These are phyloP conservation scores for Tetracladium marchalianum DNA, from an alignment of 495 filamentous ascomycete genomes.

Conservation along the genomic window DNA sequence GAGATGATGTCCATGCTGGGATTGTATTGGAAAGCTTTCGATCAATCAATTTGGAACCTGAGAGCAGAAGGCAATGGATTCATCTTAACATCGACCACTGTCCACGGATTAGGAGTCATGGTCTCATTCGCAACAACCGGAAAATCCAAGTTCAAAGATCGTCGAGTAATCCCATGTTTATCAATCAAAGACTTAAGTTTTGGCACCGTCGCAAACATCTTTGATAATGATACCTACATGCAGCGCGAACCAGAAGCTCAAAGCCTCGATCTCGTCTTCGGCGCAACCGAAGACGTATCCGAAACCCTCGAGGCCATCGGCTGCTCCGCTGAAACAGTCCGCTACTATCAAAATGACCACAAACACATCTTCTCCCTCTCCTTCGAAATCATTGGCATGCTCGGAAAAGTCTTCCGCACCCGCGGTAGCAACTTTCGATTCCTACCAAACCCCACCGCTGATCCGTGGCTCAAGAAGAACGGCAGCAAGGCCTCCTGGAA, in stretches of 20 bases:
- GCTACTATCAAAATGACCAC: constrained; percentile 26
- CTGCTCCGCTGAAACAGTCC: constrained; percentile 31
- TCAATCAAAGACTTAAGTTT: constrained; percentile 37
- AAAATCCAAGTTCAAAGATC: constrained; percentile 30
- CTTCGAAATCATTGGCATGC: constrained; percentile 42
- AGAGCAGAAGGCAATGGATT: constrained; percentile 42
- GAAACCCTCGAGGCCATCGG: constrained; percentile 35
- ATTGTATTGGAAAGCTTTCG: constrained; percentile 40
- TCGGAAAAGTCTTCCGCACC: constrained; percentile 34
- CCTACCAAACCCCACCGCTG: constrained; percentile 39
- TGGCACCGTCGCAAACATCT: constrained; percentile 36
- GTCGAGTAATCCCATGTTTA: constrained; percentile 33
- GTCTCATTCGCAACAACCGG: constrained; percentile 35
- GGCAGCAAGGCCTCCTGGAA: constrained; percentile 17
- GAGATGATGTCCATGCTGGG: constrained; percentile 41
- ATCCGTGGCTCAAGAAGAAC: constrained; percentile 33
- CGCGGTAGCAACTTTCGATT: constrained; percentile 30
- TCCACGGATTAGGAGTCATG: constrained; percentile 33
- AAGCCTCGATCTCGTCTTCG: constrained; percentile 27
- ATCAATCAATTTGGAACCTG: constrained; percentile 31
- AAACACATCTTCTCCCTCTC: constrained; percentile 40
- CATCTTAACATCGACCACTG: constrained; percentile 31
- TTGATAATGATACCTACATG: constrained; percentile 19
- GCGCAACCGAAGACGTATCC: constrained; percentile 28
- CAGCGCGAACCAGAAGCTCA: constrained; percentile 18